Base-by-base conservation (phyloP, 306 rosid genomes). In the Coriaria nepalensis region DNA sequence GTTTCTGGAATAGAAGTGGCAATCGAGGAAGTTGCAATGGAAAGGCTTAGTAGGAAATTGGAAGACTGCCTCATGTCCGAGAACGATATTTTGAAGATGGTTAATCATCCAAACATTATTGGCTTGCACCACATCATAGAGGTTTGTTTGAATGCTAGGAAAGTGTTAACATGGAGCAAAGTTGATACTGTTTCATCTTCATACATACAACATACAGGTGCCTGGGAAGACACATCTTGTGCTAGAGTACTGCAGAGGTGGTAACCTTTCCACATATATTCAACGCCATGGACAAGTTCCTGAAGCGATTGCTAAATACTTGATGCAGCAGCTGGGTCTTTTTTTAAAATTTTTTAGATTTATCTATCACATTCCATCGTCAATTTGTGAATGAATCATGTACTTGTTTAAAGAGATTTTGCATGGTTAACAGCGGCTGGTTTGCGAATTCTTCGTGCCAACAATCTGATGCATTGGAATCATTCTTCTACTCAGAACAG, bases 181-280 rank as follows among this genome's bases (percentile, higher is more conserved):
- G 29, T 20, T 20, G 29, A 20, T 20, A 20, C 29, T 20, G 29
- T 20, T 20, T 20, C 29, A 20, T 20, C 29, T 20, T 20, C 29
- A 1, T 20, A 20, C 43, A 64, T 70, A 44, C 73, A 92, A 20
- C 43, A 64, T 70, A 44, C 73, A 92, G 99, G 93, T 57, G 44
- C 88, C 99, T 57, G 99, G 93, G 33, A 92, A 86, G 81, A 81
- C 86, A 69, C 78, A 85, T 77, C 94, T 92, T 51, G 99, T 92
- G 46, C 54, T 92, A 59, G 99, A 92, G 65, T 85, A 79, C 65
- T 92, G 99, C 68, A 86, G 48, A 75, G 99, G 96, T 52, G 99
- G 99, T 35, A 96, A 92, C 73, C 96, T 92, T 50, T 92, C 85
- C 35, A 20, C 82, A 67, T 79, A 78, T 57, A 69, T 92, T 58